These are phyloP conservation scores for Sporothrix pseudoabietina DNA, from an alignment of 2,329 filamentous ascomycete genomes.

Conservation along the genomic window DNA sequence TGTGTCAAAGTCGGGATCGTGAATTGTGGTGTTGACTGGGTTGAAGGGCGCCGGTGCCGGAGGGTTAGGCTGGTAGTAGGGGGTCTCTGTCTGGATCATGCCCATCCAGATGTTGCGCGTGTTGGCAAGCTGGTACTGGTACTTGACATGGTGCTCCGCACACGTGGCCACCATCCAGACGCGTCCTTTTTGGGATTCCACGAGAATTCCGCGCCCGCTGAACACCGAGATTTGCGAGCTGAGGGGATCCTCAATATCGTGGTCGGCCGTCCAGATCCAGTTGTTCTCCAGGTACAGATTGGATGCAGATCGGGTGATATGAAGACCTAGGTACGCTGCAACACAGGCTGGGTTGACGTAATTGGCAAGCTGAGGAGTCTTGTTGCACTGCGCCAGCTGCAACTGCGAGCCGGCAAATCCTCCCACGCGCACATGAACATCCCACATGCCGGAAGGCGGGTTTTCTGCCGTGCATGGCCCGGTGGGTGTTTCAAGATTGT, in stretches of 20 bases:
- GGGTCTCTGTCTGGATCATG: conserved; percentile 66
- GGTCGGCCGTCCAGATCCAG: conserved; percentile 54
- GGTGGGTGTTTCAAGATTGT: conserved; percentile 61
- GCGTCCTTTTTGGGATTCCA: conserved; percentile 45
- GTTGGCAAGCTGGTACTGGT: conserved; percentile 63
- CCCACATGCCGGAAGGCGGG: conserved; percentile 64
- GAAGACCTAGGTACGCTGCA: conserved; percentile 46
- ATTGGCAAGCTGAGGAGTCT: conserved; percentile 45
- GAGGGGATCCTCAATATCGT: conserved; percentile 52
- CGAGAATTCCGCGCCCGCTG: conserved; percentile 41
- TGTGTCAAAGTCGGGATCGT: conserved; percentile 54
- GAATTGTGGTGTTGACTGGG: conserved; percentile 40
- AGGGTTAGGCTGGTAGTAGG: conserved; percentile 66
- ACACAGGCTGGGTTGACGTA: conserved; percentile 43
- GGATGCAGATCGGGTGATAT: conserved; percentile 45
- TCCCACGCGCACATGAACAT: conserved; percentile 74
- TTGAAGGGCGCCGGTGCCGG: conserved; percentile 56
- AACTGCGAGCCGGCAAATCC: conserved; percentile 70
- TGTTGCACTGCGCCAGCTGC: conserved; percentile 67
- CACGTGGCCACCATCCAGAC: conserved; percentile 63
- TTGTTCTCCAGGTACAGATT: conserved; percentile 53
- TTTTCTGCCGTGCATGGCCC: conserved; percentile 33
- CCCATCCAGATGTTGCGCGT: conserved; percentile 62
- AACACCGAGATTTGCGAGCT: conserved; percentile 41
- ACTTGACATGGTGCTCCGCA: conserved; percentile 62